Conservation (phyloP, 1,284 basidiomycete species). For the Sanghuangporus weigelae region DNA sequence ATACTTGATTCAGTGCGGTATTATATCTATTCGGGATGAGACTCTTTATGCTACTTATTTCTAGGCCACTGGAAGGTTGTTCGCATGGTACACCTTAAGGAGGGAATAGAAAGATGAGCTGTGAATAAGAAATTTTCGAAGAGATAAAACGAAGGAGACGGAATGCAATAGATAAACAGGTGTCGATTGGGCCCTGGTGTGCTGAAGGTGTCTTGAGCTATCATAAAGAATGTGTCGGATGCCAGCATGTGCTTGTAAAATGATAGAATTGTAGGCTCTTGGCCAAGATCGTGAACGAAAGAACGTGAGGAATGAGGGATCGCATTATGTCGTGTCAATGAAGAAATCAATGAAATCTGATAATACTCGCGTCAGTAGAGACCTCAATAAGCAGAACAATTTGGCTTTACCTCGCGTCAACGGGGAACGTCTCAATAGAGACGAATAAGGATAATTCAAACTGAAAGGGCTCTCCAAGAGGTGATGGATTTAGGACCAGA, state of each 20-base stretch:
- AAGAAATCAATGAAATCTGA: not conserved
- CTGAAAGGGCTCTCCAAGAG: not conserved
- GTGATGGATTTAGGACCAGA: conserved; percentile 1
- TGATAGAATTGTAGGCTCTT: not conserved
- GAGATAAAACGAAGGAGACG: not conserved
- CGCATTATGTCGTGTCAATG: not conserved
- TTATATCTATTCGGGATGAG: not conserved
- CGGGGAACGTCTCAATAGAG: not conserved
- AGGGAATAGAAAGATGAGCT: not conserved
- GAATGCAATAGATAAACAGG: not conserved
- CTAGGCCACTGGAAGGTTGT: not conserved
- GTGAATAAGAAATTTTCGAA: not conserved
- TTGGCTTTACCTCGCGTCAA: not conserved
- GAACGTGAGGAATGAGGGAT: not conserved
- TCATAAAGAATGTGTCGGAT: conserved; percentile 6
- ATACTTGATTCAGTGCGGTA: not conserved
- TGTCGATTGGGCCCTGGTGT: not conserved
- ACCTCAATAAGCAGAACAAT: not conserved
- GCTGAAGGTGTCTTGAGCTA: not conserved
- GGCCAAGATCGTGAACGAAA: not conserved
- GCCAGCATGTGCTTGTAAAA: not conserved
- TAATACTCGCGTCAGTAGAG: not conserved
- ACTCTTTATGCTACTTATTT: not conserved
- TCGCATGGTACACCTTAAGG: not conserved
- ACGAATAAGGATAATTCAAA: conserved; percentile 1